These are phyloP conservation scores for Mycena floridula DNA, from an alignment of 768 basidiomycete species.

Conservation along the genomic window DNA sequence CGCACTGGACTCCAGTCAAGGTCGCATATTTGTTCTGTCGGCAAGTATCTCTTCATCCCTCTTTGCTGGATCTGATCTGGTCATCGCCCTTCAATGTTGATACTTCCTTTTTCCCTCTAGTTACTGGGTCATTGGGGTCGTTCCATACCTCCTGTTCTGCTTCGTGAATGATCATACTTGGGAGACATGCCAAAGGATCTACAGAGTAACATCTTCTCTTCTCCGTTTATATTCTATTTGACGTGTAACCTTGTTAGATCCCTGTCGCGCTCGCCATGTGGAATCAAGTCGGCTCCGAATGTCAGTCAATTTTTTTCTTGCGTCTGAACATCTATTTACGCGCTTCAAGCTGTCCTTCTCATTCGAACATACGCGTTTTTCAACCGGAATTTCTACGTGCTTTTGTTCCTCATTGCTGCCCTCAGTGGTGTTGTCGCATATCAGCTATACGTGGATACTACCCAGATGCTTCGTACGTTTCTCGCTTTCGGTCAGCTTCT, in stretches of 20 bases:
- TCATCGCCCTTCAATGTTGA: too few relatives aligned
- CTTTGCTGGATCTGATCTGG: too few relatives aligned
- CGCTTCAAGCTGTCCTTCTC: conserved; percentile 63
- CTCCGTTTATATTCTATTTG: conserved; percentile 4
- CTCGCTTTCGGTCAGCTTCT: background rate
- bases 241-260: conserved; percentile 37
- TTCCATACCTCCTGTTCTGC: conserved; percentile 72
- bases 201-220: conserved; percentile 39
- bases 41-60: conserved; percentile 32
- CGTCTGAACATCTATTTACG: conserved; percentile 14
- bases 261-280: conserved; percentile 81
- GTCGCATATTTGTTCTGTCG: conserved; percentile 80
- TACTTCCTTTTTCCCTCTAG: conserved; percentile 30
- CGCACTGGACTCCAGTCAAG: conserved; percentile 81
- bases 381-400: conserved; percentile 66
- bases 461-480: conserved; percentile 63
- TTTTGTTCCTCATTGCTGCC: conserved; percentile 57
- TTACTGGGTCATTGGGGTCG: conserved; percentile 78
- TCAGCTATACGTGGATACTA: conserved; percentile 74
- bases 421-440: conserved; percentile 73
- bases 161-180: conserved; percentile 65
- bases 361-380: conserved; percentile 86
- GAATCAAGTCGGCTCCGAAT: conserved; percentile 83
- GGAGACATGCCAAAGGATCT: conserved; percentile 64
- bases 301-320: conserved; percentile 28